Evolutionary conservation across 371 early-diverging fungal genomes (phyloP).

Genomic region (Rhizomucor miehei): DNA sequence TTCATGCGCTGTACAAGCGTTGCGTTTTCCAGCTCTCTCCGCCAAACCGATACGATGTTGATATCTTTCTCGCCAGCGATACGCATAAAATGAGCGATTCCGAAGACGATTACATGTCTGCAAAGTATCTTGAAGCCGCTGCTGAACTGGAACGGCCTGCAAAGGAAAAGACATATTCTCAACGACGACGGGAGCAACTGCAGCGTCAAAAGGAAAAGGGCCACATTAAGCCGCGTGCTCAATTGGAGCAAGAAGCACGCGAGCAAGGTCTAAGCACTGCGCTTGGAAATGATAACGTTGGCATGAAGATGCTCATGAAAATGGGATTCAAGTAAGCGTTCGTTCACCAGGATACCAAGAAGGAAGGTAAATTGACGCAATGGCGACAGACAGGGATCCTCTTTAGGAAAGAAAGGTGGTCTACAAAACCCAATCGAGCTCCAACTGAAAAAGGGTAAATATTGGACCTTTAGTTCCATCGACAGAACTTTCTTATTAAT

Average conservation of each 20-base stretch:
- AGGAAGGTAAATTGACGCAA: not conserved
- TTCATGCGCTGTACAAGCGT: too few species aligned
- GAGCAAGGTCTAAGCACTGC: conserved; percentile 48
- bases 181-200: conserved; percentile 45
- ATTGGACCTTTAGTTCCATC: not conserved
- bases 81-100: conserved; percentile 19
- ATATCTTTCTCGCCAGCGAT: too few species aligned
- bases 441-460: conserved; percentile 37
- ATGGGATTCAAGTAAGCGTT: conserved; percentile 71
- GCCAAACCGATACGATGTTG: too few species aligned
- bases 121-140: conserved; percentile 44
- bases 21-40: too few species aligned
- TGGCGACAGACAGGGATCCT: conserved; percentile 44
- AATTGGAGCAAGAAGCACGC: conserved; percentile 50
- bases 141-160: conserved; percentile 20
- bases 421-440: conserved; percentile 46
- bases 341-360: too few species aligned
- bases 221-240: conserved; percentile 43
- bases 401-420: conserved; percentile 32
- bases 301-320: conserved; percentile 68
- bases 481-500: not conserved
- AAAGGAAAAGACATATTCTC: conserved; percentile 37
- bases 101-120: conserved; percentile 66
- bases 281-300: conserved; percentile 56
- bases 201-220: conserved; percentile 42